phyloP scores from a whole-genome alignment of 2,329 filamentous ascomycete genomes.

The Arthrobotrys pseudoclavata region DNA sequence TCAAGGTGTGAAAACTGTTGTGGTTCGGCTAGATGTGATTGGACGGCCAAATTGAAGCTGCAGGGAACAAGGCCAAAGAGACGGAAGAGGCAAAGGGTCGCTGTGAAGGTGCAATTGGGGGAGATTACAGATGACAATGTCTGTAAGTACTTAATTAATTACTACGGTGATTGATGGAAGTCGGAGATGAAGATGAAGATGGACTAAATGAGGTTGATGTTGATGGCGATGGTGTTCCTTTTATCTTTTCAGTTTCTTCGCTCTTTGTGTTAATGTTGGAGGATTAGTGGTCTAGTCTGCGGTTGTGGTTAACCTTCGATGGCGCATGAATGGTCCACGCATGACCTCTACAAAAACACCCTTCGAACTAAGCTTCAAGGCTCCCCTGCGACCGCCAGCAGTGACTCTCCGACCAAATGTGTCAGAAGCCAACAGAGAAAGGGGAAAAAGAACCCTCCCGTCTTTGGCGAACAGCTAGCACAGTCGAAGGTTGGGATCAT shows the following conservation, averaged over 20 bases:
- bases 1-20: slow-evolving; percentile 22
- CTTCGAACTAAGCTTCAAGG: slow-evolving; percentile 23
- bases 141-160: background rate
- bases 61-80: slow-evolving; percentile 18
- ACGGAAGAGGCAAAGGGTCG: slow-evolving; percentile 40
- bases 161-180: background rate
- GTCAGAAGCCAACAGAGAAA: background rate
- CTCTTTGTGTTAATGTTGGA: too few species aligned
- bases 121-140: slow-evolving; percentile 5
- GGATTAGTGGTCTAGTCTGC: background rate
- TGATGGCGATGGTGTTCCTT: slow-evolving; percentile 31
- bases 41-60: slow-evolving; percentile 29
- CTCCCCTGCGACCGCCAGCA: slow-evolving; percentile 33
- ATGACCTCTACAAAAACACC: slow-evolving; percentile 13
- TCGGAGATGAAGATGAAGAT: background rate
- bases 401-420: slow-evolving; percentile 42
- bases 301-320: slow-evolving; percentile 20
- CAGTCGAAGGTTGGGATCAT: slow-evolving; percentile 25
- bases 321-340: slow-evolving; percentile 35
- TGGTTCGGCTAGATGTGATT: slow-evolving; percentile 27
- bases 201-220: background rate
- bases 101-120: slow-evolving; percentile 26
- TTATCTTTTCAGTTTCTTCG: slow-evolving; percentile 27
- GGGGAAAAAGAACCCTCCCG: slow-evolving; percentile 3
- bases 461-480: slow-evolving; percentile 31